These are phyloP conservation scores for Calonectria naviculata DNA, from an alignment of 2,329 filamentous ascomycete species.

Conservation along the genomic window DNA sequence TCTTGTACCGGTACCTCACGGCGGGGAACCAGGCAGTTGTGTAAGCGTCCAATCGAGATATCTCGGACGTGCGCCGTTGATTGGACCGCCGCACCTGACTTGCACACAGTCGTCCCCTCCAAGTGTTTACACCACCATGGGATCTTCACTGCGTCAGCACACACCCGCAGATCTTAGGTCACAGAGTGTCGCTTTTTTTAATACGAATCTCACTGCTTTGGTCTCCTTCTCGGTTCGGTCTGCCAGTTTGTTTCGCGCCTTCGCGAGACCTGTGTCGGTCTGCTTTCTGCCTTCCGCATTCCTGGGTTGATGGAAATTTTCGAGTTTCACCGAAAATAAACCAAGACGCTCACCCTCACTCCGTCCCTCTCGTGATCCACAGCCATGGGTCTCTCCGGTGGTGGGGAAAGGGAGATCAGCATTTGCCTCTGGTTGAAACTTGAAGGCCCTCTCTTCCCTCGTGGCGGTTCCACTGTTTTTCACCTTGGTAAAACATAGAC, in stretches of 20 bases:
- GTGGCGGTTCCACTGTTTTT: neutral
- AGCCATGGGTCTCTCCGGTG: neutral
- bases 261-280: neutral
- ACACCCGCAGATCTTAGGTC: conserved; percentile 4
- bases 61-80: neutral
- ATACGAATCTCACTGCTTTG: conserved; percentile 1
- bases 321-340: conserved; percentile 1
- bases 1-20: conserved; percentile 2
- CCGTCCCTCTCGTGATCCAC: neutral
- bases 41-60: neutral
- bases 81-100: neutral
- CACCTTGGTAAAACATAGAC: neutral
- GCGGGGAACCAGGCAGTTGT: neutral
- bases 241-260: neutral
- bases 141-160: conserved; percentile 8
- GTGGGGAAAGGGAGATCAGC: neutral
- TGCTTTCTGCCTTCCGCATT: neutral
- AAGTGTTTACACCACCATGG: neutral
- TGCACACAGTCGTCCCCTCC: neutral
- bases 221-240: neutral
- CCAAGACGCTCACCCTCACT: neutral
- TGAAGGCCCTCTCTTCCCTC: neutral
- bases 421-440: neutral
- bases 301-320: neutral
- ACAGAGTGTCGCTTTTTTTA: neutral